These are phyloP conservation scores for Bipolaris cookei DNA, from an alignment of 2,329 filamentous ascomycete species.

Conservation along the genomic window DNA sequence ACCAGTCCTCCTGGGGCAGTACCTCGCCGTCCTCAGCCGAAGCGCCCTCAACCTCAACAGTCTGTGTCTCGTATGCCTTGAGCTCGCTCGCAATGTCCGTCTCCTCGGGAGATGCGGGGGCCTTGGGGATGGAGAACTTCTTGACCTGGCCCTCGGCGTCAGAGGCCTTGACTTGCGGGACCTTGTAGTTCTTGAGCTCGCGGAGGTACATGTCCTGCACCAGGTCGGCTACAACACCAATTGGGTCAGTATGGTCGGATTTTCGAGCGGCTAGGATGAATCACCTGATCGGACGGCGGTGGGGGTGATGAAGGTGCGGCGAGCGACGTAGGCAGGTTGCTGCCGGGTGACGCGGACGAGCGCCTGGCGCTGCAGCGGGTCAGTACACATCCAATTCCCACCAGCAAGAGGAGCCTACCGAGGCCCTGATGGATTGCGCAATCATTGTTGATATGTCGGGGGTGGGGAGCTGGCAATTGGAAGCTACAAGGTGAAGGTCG, in stretches of 20 bases:
- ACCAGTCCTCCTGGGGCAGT: conserved; percentile 75
- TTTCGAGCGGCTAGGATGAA: conserved; percentile 42
- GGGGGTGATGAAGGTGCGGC: conserved; percentile 69
- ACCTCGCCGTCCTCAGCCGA: conserved; percentile 63
- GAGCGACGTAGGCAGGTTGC: conserved; percentile 60
- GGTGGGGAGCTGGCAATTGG: conserved; percentile 40
- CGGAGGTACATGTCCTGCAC: conserved; percentile 97
- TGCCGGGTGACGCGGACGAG: conserved; percentile 66
- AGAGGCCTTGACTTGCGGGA: conserved; percentile 77
- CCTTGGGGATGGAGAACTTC: conserved; percentile 79
- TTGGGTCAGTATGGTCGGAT: conserved; percentile 38
- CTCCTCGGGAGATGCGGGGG: conserved; percentile 91
- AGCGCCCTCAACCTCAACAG: conserved; percentile 92
- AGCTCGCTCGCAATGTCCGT: conserved; percentile 88
- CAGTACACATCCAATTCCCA: conserved; percentile 28
- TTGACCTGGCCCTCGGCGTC: conserved; percentile 92
- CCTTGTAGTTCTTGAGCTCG: conserved; percentile 96
- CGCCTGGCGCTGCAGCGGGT: conserved; percentile 62
- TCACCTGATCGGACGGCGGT: conserved; percentile 67
- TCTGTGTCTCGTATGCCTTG: conserved; percentile 92
- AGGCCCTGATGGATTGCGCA: conserved; percentile 67
- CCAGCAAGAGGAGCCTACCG: conserved; percentile 54
- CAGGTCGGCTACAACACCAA: conserved; percentile 75
- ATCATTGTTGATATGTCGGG: conserved; percentile 56
- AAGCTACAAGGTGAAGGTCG: conserved; percentile 39